phyloP scores from a whole-genome alignment of 352 stramenopile species.

The Phytophthora pisi region DNA sequence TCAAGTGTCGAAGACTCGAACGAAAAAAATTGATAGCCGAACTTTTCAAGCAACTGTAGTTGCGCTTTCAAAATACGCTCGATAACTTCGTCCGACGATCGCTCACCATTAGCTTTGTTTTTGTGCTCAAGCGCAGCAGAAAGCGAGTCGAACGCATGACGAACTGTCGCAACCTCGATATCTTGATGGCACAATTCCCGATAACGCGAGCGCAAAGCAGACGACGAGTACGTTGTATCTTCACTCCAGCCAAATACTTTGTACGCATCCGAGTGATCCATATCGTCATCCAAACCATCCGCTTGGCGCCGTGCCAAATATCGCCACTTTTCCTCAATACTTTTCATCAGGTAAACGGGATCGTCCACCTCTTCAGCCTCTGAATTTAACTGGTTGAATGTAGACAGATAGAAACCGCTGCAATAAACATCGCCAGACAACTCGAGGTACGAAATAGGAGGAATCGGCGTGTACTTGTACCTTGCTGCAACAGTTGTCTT shows the following conservation, averaged over 20 bases:
- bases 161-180: constrained; percentile 52
- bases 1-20: constrained; percentile 74
- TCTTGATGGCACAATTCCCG: constrained; percentile 63
- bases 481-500: constrained; percentile 52
- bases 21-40: constrained; percentile 80
- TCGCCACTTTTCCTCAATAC: constrained; percentile 81
- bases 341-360: constrained; percentile 75
- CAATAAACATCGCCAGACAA: constrained; percentile 80
- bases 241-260: constrained; percentile 76
- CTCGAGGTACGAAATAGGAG: constrained; percentile 70
- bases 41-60: constrained; percentile 70
- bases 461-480: constrained; percentile 72
- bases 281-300: constrained; percentile 42
- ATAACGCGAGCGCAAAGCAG: constrained; percentile 65
- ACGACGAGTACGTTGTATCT: constrained; percentile 45
- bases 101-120: constrained; percentile 51
- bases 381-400: constrained; percentile 55
- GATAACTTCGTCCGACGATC: constrained; percentile 72
- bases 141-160: constrained; percentile 67
- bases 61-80: constrained; percentile 74
- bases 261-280: constrained; percentile 60
- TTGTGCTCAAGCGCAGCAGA: constrained; percentile 56
- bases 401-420: constrained; percentile 77
- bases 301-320: constrained; percentile 56
- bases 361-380: constrained; percentile 75